Base-by-base conservation (phyloP, 352 stramenopile genomes). In the Sclerospora graminicola region DNA sequence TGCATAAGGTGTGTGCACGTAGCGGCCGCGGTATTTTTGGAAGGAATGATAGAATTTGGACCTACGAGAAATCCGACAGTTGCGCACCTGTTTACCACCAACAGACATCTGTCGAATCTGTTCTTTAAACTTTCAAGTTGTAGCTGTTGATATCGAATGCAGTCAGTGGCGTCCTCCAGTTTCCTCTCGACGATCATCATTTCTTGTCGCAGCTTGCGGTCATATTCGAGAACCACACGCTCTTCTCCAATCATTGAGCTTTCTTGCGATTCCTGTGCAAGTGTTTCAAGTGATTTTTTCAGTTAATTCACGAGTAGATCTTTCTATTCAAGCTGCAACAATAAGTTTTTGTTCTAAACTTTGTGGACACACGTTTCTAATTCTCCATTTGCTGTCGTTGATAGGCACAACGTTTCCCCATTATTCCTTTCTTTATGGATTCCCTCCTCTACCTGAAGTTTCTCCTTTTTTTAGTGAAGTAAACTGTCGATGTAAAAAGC, bases 131-230 rank as follows among this genome's bases (percentile, higher is more conserved):
- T 69, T 8, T 82, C 48, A n/a, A 90, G 63, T 51, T 89, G 76
- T 30, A 77, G 57, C 39, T 88, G 60, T 48, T 93, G 81, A 42
- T 70, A 67, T 36, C 69, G 66, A 29, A 89, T 90, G 55, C 83
- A 60, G 31, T 90, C 73, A 26, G 84, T 74, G 0, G 78, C 69
- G 38, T 93, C 81, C 18, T 87, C 74, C 16, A 93, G 47, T 39
- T 84, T 65, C 18, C 66, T 69, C 35, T 82, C 57, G 9, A 86
- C 57, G 13, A 82, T 51, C 0, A 51, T 54, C 42, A 88, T 90
- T 26, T 93, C 81, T 36, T 89, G 64, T 10, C 81, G 71, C 34
- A 93, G 50, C 34, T 88, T 89, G n/a, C 81, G 81, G 11, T 90
- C 71, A 54, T 89, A 93, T 20, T 90, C 74, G 4, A 93, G 57